Base-by-base conservation (phyloP, 1,284 basidiomycete genomes). In the Ustilago loliicola region DNA sequence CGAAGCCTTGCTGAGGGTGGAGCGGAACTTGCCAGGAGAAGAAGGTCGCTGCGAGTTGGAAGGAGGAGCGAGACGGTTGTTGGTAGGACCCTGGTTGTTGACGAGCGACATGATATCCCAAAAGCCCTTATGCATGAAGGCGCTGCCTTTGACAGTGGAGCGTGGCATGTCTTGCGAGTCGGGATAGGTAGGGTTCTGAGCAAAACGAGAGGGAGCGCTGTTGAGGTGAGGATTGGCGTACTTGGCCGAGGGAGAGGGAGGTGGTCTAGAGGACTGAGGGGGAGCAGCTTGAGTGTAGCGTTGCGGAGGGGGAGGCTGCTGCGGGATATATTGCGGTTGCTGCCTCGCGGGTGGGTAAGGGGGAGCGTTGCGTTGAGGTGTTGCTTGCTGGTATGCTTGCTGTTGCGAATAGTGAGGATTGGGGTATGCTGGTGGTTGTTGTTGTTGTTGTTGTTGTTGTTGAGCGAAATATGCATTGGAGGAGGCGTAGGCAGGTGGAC, bases 91-190 rank as follows among this genome's bases (percentile, higher is more conserved):
- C 25, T 71, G 73, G 40, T 82, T 79, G 69, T 81, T 82, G 60
- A 80, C 82, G 40, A 83, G 73, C 47, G 80, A 80, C 58, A 83
- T 66, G 60, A 83, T 81, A 59, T 83, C 82, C 66, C 77, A 83
- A 59, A 83, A 83, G 29, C 82, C 82, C 58, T 83, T 83, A 75
- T 83, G 82, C 80, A 83, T 82, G 65, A 83, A 83, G 2, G 79
- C 81, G 55, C 80, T 83, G 21, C 81, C 80, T 48, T 75, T 68
- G 40, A 73, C 55, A 21, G 64, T 71, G 45, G 69, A 69, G 42
- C 75, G 72, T 3, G 68, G 64, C 40, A 55, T 53, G 11, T 73
- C 72, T 51, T 71, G 54, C 55, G 60, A 53, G 23, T 77, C 68
- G 42, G 53, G 56, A 25, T 71, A 69, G 25, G 40, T 50, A n/a